Conservation (phyloP, 768 basidiomycete species). For the Leccinum subtestaceum region DNA sequence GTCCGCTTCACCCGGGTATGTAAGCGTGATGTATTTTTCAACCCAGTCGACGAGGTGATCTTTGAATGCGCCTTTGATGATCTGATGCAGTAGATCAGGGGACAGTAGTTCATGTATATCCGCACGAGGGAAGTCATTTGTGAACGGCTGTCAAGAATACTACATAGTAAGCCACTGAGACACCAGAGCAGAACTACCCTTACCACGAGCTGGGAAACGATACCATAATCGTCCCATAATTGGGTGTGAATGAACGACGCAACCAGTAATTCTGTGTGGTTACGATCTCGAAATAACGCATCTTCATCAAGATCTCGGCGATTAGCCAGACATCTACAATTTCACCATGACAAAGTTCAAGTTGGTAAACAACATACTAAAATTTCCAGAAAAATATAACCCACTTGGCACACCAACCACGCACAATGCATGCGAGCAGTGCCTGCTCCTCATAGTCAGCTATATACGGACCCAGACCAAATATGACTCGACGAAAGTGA, state of each 20-base stretch:
- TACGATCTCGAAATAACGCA: background rate
- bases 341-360: background rate
- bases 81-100: too few relatives aligned
- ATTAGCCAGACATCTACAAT: background rate
- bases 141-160: too few relatives aligned
- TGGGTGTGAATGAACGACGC: background rate
- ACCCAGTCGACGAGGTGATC: too few relatives aligned
- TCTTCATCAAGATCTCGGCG: background rate
- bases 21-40: too few relatives aligned
- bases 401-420: background rate
- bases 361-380: background rate
- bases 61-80: too few relatives aligned
- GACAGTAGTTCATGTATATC: too few relatives aligned
- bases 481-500: too few relatives aligned
- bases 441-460: too few relatives aligned
- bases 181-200: too few relatives aligned
- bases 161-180: background rate
- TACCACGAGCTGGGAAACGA: background rate
- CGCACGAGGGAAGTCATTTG: too few relatives aligned
- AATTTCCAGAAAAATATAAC: background rate
- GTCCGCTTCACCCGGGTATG: too few relatives aligned
- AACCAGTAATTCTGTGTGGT: background rate
- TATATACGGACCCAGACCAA: too few relatives aligned
- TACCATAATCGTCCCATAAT: background rate
- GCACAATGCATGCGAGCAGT: background rate